Evolutionary conservation across 2,329 filamentous ascomycete species (phyloP).

Genomic region (Cadophora malorum): DNA sequence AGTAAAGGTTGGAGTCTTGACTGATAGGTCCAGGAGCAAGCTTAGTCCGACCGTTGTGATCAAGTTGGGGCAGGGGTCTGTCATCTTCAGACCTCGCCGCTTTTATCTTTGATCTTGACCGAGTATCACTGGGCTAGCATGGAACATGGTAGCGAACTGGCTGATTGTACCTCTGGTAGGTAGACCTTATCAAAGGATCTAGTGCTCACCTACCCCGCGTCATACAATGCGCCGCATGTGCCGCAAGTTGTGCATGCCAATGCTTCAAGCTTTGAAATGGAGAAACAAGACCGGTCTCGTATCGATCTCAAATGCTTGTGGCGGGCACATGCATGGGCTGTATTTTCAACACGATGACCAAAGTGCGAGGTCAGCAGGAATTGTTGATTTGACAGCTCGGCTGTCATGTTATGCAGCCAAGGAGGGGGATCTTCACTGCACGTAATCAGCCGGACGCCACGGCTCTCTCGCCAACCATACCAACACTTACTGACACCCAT

Average conservation of each 20-base stretch:
- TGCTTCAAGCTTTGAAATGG: background rate
- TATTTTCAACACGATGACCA: background rate
- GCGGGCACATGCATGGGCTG: background rate
- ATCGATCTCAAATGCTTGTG: background rate
- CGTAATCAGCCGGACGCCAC: background rate
- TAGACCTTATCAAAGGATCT: background rate
- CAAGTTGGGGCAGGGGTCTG: background rate
- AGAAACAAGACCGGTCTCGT: background rate
- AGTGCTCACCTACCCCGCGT: slow-evolving; percentile 5
- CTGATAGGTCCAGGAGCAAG: background rate
- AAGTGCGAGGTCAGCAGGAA: background rate
- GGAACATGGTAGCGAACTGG: background rate
- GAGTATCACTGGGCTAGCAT: background rate
- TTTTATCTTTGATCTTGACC: background rate
- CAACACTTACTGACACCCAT: too few species aligned
- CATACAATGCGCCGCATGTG: background rate
- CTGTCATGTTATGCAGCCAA: background rate
- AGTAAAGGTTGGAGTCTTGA: background rate
- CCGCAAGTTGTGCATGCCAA: background rate
- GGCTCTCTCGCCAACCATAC: too few species aligned
- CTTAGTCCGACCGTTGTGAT: background rate
- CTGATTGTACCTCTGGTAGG: background rate
- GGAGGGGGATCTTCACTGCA: background rate
- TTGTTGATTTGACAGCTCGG: background rate
- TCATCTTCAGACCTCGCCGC: background rate